Conservation (phyloP, 768 basidiomycete genomes). For the Rossbeevera mucosa region DNA sequence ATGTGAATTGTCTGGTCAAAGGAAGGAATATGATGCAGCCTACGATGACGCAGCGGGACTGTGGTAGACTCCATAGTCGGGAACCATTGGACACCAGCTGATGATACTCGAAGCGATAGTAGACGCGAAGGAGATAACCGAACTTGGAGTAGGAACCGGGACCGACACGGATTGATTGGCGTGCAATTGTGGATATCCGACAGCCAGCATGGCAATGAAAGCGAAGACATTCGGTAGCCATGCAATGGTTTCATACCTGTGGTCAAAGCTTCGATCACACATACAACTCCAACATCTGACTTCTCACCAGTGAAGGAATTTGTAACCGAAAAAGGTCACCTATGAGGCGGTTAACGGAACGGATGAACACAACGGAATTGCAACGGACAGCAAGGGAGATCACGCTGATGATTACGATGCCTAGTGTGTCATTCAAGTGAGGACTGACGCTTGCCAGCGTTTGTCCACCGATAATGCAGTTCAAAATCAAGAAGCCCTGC, state of each 20-base stretch:
- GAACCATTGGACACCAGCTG: slow-evolving; percentile 40
- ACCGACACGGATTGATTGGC: slow-evolving; percentile 36
- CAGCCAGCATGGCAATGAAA: slow-evolving; percentile 61
- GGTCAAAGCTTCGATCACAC: background rate
- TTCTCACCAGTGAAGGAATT: slow-evolving; percentile 52
- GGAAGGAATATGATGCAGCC: slow-evolving; percentile 5
- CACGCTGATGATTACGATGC: slow-evolving; percentile 32
- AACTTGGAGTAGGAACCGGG: slow-evolving; percentile 30
- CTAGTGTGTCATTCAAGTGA: slow-evolving; percentile 27
- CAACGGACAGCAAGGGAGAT: slow-evolving; percentile 29
- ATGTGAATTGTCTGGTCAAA: background rate
- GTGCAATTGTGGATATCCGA: slow-evolving; percentile 64
- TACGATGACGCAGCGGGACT: slow-evolving; percentile 57
- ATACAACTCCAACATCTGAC: background rate
- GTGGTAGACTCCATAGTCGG: slow-evolving; percentile 50
- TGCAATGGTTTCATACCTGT: slow-evolving; percentile 66
- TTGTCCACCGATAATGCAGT: slow-evolving; percentile 61
- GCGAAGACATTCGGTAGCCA: slow-evolving; percentile 76
- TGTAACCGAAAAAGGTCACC: slow-evolving; percentile 64
- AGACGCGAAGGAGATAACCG: slow-evolving; percentile 42
- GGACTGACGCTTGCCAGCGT: slow-evolving; percentile 46
- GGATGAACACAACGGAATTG: background rate
- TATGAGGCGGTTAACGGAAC: slow-evolving; percentile 12
- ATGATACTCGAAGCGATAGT: slow-evolving; percentile 42
- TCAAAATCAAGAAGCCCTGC: slow-evolving; percentile 55